Evolutionary conservation across 495 filamentous ascomycete species (phyloP).

Genomic region (Talaromyces liani): DNA sequence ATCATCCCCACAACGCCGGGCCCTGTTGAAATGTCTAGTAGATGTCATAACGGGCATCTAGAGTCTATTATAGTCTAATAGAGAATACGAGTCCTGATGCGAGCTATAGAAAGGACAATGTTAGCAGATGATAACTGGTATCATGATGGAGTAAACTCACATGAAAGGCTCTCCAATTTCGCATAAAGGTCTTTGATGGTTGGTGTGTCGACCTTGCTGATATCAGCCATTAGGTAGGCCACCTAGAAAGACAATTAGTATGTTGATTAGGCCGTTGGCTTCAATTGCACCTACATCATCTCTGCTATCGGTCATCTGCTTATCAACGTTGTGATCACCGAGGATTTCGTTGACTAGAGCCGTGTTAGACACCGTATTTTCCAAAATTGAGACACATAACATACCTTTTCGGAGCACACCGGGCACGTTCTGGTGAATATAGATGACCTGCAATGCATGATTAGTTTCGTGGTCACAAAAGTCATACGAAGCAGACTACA

Average conservation of each 20-base stretch:
- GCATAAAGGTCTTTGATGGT: constrained; percentile 84
- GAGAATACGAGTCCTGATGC: constrained; percentile 80
- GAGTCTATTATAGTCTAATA: constrained; percentile 50
- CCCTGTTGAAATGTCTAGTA: constrained; percentile 6
- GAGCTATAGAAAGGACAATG: constrained; percentile 39
- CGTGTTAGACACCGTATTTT: constrained; percentile 3
- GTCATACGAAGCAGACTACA: constrained; percentile 14
- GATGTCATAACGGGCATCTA: not conserved
- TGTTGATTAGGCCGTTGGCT: not conserved
- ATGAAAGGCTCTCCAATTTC: constrained; percentile 70
- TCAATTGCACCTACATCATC: constrained; percentile 57
- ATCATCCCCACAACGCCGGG: constrained; percentile 6
- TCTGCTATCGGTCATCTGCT: constrained; percentile 93
- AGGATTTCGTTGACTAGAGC: constrained; percentile 79
- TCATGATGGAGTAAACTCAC: constrained; percentile 42
- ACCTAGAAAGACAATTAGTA: constrained; percentile 39
- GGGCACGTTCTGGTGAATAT: constrained; percentile 91
- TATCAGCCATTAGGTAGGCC: constrained; percentile 97
- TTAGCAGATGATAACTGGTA: not conserved
- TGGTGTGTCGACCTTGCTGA: constrained; percentile 69
- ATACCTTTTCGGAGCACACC: constrained; percentile 81
- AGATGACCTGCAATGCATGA: constrained; percentile 56
- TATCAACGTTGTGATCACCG: constrained; percentile 93
- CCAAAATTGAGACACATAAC: not conserved
- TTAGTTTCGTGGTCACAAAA: constrained; percentile 6